Conservation (phyloP, 768 basidiomycete species). For the Dentipellis fragilis region DNA sequence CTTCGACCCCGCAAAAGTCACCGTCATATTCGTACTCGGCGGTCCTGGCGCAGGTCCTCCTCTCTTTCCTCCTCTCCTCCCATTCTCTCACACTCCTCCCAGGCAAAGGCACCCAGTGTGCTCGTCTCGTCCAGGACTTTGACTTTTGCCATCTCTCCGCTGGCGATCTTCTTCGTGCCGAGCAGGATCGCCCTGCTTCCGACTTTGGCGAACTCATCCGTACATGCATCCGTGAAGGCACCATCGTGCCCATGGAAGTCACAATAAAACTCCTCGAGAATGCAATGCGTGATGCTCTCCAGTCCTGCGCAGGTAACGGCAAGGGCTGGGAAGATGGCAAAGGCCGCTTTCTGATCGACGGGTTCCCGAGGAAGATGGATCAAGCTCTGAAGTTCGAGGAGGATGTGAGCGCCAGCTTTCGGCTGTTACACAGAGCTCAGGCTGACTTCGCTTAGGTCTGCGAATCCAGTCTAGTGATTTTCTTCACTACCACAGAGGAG, state of each 20-base stretch:
- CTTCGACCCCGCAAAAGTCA: slow-evolving; percentile 68
- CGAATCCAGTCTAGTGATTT: slow-evolving; percentile 67
- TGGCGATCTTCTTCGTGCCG: slow-evolving; percentile 94
- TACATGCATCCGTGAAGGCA: slow-evolving; percentile 82
- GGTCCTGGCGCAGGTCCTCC: slow-evolving; percentile 85
- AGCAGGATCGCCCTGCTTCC: slow-evolving; percentile 82
- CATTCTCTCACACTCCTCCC: slow-evolving; percentile 2
- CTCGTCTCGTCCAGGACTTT: slow-evolving; percentile 71
- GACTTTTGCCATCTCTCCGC: slow-evolving; percentile 79
- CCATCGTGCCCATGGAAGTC: slow-evolving; percentile 93
- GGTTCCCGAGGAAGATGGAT: slow-evolving; percentile 98
- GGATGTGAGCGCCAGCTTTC: too few species aligned
- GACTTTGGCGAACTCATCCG: slow-evolving; percentile 77
- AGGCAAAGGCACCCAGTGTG: slow-evolving; percentile 98
- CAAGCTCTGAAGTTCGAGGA: slow-evolving; percentile 89
- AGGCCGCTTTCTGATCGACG: slow-evolving; percentile 91
- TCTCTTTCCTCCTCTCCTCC: slow-evolving; percentile 3
- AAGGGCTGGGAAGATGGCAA: slow-evolving; percentile 59
- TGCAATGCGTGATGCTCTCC: slow-evolving; percentile 66
- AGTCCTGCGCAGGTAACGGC: slow-evolving; percentile 26
- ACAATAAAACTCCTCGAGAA: slow-evolving; percentile 93
- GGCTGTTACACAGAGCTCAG: slow-evolving; percentile 12
- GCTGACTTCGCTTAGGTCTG: slow-evolving; percentile 66
- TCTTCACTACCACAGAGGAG: slow-evolving; percentile 79
- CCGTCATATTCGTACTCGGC: slow-evolving; percentile 90